These are phyloP conservation scores for Periglandula ipomoeae DNA, from an alignment of 2,329 filamentous ascomycete species.

Conservation along the genomic window DNA sequence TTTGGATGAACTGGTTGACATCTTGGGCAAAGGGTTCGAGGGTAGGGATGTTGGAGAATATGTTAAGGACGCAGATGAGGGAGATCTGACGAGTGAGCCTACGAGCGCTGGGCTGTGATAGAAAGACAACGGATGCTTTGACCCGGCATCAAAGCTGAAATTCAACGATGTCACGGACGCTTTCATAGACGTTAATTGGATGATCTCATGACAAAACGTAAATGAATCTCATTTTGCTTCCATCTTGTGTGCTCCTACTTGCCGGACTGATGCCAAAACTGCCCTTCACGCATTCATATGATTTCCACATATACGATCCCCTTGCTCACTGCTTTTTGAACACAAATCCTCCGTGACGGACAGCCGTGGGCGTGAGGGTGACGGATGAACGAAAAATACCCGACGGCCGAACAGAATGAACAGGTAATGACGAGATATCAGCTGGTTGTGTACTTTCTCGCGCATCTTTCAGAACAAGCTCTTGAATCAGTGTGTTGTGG, in stretches of 20 bases:
- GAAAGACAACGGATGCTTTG: not conserved
- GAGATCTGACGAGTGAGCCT: not conserved
- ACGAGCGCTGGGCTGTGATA: conserved; percentile 5
- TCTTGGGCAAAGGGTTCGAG: conserved; percentile 68
- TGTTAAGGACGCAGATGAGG: not conserved
- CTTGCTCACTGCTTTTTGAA: too few species aligned
- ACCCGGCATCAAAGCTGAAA: not conserved
- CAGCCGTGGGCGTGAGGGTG: too few species aligned
- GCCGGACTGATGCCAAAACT: not conserved
- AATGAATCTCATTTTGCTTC: conserved; percentile 1
- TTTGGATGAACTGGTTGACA: conserved; percentile 65
- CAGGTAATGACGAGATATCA: not conserved
- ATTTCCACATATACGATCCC: not conserved
- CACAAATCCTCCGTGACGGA: too few species aligned
- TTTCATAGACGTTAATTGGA: too few species aligned
- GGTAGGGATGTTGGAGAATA: conserved; percentile 29
- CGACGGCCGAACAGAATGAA: too few species aligned
- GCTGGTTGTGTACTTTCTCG: not conserved
- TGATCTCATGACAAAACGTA: not conserved
- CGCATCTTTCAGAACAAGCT: not conserved
- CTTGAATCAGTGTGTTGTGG: conserved; percentile 5
- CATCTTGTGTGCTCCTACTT: not conserved
- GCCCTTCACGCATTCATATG: not conserved
- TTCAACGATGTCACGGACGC: too few species aligned
- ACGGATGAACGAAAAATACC: too few species aligned